These are phyloP conservation scores for Globisporangium splendens DNA, from an alignment of 352 stramenopile species.

Conservation along the genomic window DNA sequence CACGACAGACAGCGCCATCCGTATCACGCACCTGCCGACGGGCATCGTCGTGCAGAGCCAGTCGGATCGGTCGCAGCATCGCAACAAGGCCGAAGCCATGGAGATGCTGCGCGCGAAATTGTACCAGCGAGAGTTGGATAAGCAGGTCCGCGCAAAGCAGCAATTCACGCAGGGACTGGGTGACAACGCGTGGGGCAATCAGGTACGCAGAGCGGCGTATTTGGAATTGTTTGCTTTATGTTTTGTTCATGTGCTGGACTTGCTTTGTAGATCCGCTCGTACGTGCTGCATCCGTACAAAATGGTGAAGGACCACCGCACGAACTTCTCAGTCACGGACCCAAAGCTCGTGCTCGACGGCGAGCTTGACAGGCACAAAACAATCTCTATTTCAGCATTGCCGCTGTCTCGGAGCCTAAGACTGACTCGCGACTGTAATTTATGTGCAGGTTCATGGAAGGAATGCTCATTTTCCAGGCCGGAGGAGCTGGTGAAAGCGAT, in stretches of 20 bases:
- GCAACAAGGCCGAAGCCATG: constrained; percentile 93
- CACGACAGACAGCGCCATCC: constrained; percentile 95
- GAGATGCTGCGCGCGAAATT: constrained; percentile 75
- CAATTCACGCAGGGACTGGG: constrained; percentile 60
- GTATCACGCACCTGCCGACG: constrained; percentile 94
- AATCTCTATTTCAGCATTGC: too few relatives aligned
- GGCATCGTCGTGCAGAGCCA: constrained; percentile 93
- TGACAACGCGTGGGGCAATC: constrained; percentile 74
- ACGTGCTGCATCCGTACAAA: constrained; percentile 97
- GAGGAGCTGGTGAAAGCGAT: not conserved
- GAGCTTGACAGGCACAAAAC: constrained; percentile 57
- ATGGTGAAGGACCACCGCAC: constrained; percentile 96
- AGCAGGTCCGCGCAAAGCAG: constrained; percentile 41
- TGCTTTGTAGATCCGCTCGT: constrained; percentile 92
- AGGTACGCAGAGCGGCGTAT: constrained; percentile 13
- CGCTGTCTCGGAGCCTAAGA: too few relatives aligned
- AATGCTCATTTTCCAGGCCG: constrained; percentile 49
- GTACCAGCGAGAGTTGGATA: constrained; percentile 63
- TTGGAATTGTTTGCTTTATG: constrained; percentile 46
- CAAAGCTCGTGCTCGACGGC: constrained; percentile 89
- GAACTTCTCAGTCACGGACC: constrained; percentile 87
- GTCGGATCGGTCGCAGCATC: constrained; percentile 91
- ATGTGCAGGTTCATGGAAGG: constrained; percentile 61
- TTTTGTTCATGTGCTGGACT: constrained; percentile 14
- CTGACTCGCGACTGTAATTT: not conserved